phyloP scores from a whole-genome alignment of 768 basidiomycete species.

The Termitomyces sp. region DNA sequence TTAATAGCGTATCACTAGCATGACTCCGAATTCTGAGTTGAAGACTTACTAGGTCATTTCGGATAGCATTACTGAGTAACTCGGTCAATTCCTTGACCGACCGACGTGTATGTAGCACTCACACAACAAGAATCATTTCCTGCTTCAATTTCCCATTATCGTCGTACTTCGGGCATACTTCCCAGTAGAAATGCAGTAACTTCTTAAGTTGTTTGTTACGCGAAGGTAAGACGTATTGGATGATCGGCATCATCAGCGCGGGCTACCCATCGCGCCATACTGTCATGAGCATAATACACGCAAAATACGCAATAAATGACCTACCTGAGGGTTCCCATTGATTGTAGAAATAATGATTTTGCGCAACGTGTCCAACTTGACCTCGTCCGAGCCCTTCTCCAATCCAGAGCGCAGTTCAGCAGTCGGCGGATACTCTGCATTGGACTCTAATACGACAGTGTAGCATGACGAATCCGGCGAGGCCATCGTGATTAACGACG shows the following conservation, averaged over 20 bases:
- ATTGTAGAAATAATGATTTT: slow-evolving; percentile 91
- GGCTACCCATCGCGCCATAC: slow-evolving; percentile 45
- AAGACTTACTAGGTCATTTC: slow-evolving; percentile 84
- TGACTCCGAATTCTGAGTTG: neutral
- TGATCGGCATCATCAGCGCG: slow-evolving; percentile 93
- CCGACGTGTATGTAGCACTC: slow-evolving; percentile 26
- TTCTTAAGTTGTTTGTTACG: slow-evolving; percentile 97
- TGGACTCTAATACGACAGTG: slow-evolving; percentile 73
- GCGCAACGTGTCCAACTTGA: slow-evolving; percentile 94
- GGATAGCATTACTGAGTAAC: slow-evolving; percentile 79
- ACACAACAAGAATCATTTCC: slow-evolving; percentile 99
- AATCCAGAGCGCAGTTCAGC: slow-evolving; percentile 77
- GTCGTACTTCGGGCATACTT: slow-evolving; percentile 97
- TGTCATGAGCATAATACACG: neutral
- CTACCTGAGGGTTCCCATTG: slow-evolving; percentile 89
- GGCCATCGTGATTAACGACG: slow-evolving; percentile 18
- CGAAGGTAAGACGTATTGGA: slow-evolving; percentile 95
- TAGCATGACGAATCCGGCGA: slow-evolving; percentile 65
- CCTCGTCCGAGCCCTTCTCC: slow-evolving; percentile 95
- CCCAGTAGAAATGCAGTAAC: slow-evolving; percentile 92
- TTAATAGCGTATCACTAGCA: slow-evolving; percentile 1
- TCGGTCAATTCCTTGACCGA: neutral
- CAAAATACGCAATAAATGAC: slow-evolving; percentile 15
- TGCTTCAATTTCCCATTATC: slow-evolving; percentile 97
- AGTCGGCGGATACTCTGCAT: slow-evolving; percentile 68